A percentile compares a stretch with the other conserved stretches of the same genome.
phyloP scores from a whole-genome alignment of 257 asterid species.

The Nicotiana paniculata region DNA sequence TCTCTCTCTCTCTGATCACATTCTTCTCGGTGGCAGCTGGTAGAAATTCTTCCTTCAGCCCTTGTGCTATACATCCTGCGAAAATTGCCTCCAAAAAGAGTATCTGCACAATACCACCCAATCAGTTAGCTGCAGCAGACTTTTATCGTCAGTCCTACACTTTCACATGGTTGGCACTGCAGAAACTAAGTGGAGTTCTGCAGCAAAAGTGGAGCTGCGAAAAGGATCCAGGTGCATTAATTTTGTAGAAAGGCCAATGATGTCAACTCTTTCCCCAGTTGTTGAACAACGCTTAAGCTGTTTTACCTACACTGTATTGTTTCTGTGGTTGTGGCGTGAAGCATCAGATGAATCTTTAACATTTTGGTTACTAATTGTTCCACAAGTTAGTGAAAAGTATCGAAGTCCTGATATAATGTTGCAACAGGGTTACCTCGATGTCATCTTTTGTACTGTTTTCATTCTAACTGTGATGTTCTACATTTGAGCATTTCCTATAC shows the following conservation, averaged over 20 bases:
- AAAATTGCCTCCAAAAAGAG: slow-evolving; percentile 59
- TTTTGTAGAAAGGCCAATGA: background rate
- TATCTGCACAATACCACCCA: slow-evolving; percentile 55
- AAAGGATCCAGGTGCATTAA: background rate
- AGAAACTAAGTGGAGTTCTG: background rate
- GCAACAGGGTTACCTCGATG: background rate
- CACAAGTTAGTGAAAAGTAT: background rate
- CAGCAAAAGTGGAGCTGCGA: background rate
- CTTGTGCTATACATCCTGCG: slow-evolving; percentile 68
- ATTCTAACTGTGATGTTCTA: background rate
- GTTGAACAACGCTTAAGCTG: background rate
- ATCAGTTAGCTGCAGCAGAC: slow-evolving; percentile 29
- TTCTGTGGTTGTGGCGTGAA: background rate
- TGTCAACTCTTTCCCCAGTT: background rate
- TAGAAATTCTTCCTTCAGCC: slow-evolving; percentile 71
- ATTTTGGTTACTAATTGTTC: background rate
- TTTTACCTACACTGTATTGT: background rate
- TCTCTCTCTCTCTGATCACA: background rate
- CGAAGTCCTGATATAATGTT: background rate
- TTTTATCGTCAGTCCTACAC: background rate
- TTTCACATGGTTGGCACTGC: background rate
- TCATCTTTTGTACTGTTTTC: background rate
- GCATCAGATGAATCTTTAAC: background rate
- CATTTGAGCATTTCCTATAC: background rate
- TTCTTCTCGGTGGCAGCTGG: slow-evolving; percentile 27